A percentile compares a stretch with the other conserved stretches of the same genome.
Evolutionary conservation across 371 early-diverging fungal species (phyloP).

Genomic region (Sporodiniella umbellata): DNA sequence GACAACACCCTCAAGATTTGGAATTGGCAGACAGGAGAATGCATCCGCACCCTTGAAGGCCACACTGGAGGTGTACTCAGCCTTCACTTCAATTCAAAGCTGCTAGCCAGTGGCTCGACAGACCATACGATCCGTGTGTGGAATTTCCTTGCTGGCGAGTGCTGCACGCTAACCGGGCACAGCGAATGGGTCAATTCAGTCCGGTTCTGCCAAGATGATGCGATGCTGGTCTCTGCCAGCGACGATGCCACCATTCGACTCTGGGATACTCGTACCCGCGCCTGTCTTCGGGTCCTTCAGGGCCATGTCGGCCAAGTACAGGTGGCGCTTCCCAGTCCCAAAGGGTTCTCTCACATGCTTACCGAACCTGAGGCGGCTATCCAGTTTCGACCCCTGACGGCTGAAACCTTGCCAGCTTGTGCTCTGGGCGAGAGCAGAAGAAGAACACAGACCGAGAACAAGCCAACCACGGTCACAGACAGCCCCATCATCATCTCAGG

Average conservation of each 20-base stretch:
- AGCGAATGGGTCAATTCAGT: slow-evolving; percentile 87
- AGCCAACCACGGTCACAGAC: slow-evolving; percentile 5
- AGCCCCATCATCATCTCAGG: slow-evolving; percentile 76
- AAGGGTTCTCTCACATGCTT: slow-evolving; percentile 44
- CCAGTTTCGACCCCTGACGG: not conserved
- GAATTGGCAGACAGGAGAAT: slow-evolving; percentile 90
- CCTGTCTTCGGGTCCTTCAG: slow-evolving; percentile 64
- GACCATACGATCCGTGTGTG: slow-evolving; percentile 89
- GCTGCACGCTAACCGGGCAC: slow-evolving; percentile 80
- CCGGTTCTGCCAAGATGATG: slow-evolving; percentile 61
- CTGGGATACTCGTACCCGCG: slow-evolving; percentile 78
- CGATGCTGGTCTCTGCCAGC: slow-evolving; percentile 71
- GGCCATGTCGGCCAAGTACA: slow-evolving; percentile 87
- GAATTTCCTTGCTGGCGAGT: slow-evolving; percentile 82
- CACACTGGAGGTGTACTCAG: slow-evolving; percentile 85
- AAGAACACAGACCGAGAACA: not conserved
- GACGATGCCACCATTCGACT: slow-evolving; percentile 80
- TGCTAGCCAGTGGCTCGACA: slow-evolving; percentile 81
- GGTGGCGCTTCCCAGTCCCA: slow-evolving; percentile 44
- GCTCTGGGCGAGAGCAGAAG: not conserved
- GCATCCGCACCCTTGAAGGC: slow-evolving; percentile 80
- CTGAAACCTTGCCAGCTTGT: not conserved
- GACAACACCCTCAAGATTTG: slow-evolving; percentile 95
- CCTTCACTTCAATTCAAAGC: slow-evolving; percentile 81
- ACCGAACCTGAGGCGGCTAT: not conserved